Evolutionary conservation across 2,329 filamentous ascomycete genomes (phyloP).

Genomic region (Fonsecaea erecta): DNA sequence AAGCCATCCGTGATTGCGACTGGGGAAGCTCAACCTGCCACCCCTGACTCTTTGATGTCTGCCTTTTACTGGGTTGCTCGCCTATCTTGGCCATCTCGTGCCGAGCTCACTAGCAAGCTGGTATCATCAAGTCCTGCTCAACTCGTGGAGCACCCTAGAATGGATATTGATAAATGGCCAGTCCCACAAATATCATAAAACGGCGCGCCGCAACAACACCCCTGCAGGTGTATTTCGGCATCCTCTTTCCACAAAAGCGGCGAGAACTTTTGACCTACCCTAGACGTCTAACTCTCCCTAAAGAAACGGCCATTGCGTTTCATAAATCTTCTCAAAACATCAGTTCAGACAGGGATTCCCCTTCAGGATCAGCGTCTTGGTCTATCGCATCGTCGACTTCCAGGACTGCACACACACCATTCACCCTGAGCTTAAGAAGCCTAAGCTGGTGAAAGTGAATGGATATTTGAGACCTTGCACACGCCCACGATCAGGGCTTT

Average conservation of each 20-base stretch:
- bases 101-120: not conserved
- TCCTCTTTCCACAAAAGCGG: not conserved
- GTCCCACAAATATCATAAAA: not conserved
- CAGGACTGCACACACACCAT: not conserved
- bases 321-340: not conserved
- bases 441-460: not conserved
- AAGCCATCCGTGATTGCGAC: too few relatives aligned
- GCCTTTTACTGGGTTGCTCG: not conserved
- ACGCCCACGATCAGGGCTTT: not conserved
- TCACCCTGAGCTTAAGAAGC: not conserved
- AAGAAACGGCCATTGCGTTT: not conserved
- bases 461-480: not conserved
- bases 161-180: not conserved
- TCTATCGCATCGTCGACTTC: not conserved
- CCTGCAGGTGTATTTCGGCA: not conserved
- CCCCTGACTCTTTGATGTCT: too few relatives aligned
- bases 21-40: too few relatives aligned
- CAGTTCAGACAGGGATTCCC: not conserved
- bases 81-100: not conserved
- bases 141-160: not conserved
- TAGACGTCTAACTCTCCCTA: not conserved
- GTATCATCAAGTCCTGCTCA: not conserved
- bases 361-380: not conserved
- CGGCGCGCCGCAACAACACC: not conserved
- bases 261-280: not conserved